phyloP scores from a whole-genome alignment of 176 grass and related monocot species.

The Oryza punctata region DNA sequence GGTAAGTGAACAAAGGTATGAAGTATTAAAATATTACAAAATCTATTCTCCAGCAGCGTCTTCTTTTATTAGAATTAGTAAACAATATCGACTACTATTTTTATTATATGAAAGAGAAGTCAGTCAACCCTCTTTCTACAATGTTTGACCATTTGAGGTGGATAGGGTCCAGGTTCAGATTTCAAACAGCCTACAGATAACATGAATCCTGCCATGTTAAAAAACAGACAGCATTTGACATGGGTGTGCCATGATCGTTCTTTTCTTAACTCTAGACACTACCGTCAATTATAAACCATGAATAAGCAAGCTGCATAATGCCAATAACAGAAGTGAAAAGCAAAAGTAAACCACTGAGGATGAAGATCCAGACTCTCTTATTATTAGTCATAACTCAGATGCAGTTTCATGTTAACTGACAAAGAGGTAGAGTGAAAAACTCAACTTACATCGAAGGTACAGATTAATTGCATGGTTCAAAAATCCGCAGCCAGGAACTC shows the following conservation, averaged over 20 bases:
- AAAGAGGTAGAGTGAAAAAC: constrained; percentile 23
- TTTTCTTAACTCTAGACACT: not conserved
- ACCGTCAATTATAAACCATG: constrained; percentile 6
- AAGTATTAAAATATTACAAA: not conserved
- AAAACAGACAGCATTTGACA: not conserved
- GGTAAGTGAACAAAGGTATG: not conserved
- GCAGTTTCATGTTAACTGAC: not conserved
- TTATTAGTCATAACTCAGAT: not conserved
- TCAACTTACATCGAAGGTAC: constrained; percentile 85
- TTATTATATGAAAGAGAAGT: not conserved
- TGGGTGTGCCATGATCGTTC: not conserved
- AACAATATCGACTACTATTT: not conserved
- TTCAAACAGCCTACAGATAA: constrained; percentile 10
- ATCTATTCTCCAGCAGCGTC: not conserved
- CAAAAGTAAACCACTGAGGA: not conserved
- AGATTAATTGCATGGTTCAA: constrained; percentile 95
- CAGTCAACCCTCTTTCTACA: not conserved
- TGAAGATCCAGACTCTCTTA: no score
- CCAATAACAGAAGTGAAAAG: not conserved
- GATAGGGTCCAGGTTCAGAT: not conserved
- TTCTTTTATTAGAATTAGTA: constrained; percentile 12
- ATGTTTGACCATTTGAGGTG: not conserved
- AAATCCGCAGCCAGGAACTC: constrained; percentile 96
- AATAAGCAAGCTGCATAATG: not conserved
- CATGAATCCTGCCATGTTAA: not conserved